Conservation (phyloP, 495 filamentous ascomycete species). For the Corynascus novoguineensis region DNA sequence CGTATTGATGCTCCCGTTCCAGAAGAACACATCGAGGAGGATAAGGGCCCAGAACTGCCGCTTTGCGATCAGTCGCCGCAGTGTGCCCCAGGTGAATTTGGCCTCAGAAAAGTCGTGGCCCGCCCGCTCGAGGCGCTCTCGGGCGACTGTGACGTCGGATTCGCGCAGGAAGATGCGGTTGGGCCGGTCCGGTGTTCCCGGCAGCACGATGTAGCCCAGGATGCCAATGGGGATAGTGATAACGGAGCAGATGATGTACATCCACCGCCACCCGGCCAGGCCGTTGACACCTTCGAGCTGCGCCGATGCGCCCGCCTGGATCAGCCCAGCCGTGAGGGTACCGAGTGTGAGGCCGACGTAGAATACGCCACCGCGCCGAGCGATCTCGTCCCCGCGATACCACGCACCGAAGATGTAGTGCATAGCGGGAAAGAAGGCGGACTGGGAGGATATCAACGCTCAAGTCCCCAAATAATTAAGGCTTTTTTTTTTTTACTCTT, state of each 20-base stretch:
- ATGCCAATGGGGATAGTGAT: conserved; percentile 48
- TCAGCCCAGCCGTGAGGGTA: conserved; percentile 45
- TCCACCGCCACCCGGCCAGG: conserved; percentile 46
- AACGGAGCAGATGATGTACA: conserved; percentile 49
- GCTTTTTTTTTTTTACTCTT: too few relatives aligned
- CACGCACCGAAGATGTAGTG: conserved; percentile 27
- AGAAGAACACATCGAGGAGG: conserved; percentile 46
- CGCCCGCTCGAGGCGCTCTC: too few relatives aligned
- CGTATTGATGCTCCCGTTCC: conserved; percentile 36
- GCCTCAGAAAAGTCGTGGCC: conserved; percentile 20
- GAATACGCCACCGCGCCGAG: conserved; percentile 45
- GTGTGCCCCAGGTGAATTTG: conserved; percentile 12
- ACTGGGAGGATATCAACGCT: too few relatives aligned
- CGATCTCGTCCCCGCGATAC: conserved; percentile 31
- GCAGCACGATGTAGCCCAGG: conserved; percentile 39
- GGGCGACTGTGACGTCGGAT: conserved; percentile 22
- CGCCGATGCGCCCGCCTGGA: conserved; percentile 43
- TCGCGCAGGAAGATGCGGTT: conserved; percentile 38
- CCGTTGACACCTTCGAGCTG: conserved; percentile 44
- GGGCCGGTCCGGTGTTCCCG: conserved; percentile 41
- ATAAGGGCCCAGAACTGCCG: conserved; percentile 38
- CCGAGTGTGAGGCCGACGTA: conserved; percentile 47
- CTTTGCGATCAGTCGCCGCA: conserved; percentile 29
- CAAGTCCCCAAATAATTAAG: too few relatives aligned
- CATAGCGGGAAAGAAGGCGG: conserved; percentile 25